Evolutionary conservation across 805 yeast genomes (phyloP).

Genomic region (Schwanniomyces pseudopolymorphus): DNA sequence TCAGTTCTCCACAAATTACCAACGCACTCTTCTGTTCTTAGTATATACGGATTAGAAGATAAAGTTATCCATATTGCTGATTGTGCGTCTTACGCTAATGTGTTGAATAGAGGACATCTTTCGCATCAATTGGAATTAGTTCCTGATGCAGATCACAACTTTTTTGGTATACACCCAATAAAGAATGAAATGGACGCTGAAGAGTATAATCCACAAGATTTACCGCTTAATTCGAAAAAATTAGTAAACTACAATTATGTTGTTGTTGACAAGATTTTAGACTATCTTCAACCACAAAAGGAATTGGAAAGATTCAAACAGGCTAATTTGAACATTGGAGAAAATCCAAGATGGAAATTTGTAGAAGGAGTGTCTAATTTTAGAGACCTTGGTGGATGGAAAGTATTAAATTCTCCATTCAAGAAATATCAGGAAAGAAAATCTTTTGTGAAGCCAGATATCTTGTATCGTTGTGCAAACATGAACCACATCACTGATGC

Average conservation of each 20-base stretch:
- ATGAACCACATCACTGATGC: constrained; percentile 48
- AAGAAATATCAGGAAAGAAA: constrained; percentile 7
- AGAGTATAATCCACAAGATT: constrained; percentile 32
- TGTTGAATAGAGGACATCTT: constrained; percentile 51
- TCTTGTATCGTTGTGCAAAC: constrained; percentile 64
- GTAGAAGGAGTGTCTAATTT: constrained; percentile 72
- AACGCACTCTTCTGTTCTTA: constrained; percentile 51
- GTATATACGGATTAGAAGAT: constrained; percentile 73
- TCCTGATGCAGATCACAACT: constrained; percentile 79
- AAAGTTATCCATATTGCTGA: constrained; percentile 64
- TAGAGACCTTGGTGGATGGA: constrained; percentile 82
- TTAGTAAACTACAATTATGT: constrained; percentile 56
- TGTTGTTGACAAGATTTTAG: constrained; percentile 49
- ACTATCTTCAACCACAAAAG: constrained; percentile 48
- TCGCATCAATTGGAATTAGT: constrained; percentile 55
- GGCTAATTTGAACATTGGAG: constrained; percentile 32
- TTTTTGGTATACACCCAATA: constrained; percentile 51
- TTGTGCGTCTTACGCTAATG: constrained; percentile 55
- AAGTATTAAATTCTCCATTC: constrained; percentile 31
- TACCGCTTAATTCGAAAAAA: constrained; percentile 47
- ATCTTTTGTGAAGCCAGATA: constrained; percentile 50
- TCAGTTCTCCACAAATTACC: constrained; percentile 40
- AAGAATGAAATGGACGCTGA: constrained; percentile 30
- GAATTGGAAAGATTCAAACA: constrained; percentile 54
- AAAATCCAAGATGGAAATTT: constrained; percentile 55